A percentile compares a stretch with the other conserved stretches of the same genome.
Evolutionary conservation across 495 filamentous ascomycete species (phyloP).

Genomic region (Penicillium antarcticum): DNA sequence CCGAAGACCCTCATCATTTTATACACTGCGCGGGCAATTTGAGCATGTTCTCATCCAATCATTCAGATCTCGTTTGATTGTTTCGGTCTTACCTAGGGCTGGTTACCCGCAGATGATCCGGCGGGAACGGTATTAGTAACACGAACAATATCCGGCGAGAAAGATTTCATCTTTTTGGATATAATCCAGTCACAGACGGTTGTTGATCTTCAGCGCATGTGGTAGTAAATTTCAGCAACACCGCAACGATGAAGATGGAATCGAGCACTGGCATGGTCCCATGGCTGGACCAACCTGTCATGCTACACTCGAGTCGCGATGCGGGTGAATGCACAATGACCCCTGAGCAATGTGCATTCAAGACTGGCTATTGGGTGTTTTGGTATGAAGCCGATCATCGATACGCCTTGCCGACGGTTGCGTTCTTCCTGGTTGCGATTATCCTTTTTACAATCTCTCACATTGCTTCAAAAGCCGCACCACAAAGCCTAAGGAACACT

Average conservation of each 20-base stretch:
- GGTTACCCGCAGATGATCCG: too few relatives aligned
- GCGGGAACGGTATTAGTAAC: too few relatives aligned
- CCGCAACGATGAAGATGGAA: not conserved
- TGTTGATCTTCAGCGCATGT: too few relatives aligned
- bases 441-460: constrained; percentile 43
- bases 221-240: too few relatives aligned
- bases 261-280: constrained; percentile 22
- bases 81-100: too few relatives aligned
- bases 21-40: too few relatives aligned
- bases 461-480: constrained; percentile 19
- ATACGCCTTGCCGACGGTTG: constrained; percentile 47
- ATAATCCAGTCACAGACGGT: too few relatives aligned
- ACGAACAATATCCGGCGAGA: too few relatives aligned
- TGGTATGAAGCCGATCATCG: constrained; percentile 55
- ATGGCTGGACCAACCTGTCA: constrained; percentile 45
- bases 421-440: constrained; percentile 46
- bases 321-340: constrained; percentile 43
- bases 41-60: too few relatives aligned
- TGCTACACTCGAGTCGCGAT: constrained; percentile 44
- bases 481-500: constrained; percentile 9
- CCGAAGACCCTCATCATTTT: too few relatives aligned
- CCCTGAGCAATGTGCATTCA: constrained; percentile 45
- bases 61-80: too few relatives aligned
- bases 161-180: too few relatives aligned
- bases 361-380: constrained; percentile 42